Evolutionary conservation across 2,329 filamentous ascomycete genomes (phyloP).

Genomic region (Tolypocladium tropicale): DNA sequence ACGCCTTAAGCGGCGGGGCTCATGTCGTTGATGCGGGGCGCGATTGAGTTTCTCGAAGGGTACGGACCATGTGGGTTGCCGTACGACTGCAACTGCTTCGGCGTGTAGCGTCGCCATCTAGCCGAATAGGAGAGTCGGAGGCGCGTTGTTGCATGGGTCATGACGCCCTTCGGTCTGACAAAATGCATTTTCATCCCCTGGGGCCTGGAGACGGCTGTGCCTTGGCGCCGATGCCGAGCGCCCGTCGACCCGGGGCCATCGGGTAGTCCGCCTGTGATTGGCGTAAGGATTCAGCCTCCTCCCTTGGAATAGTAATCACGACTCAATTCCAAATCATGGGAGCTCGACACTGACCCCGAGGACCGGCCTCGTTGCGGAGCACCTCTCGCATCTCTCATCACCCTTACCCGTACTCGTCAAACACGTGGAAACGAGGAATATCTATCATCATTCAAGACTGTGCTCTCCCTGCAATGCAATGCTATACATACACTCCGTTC

Average conservation of each 20-base stretch:
- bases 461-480: slow-evolving; percentile 3
- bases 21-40: neutral
- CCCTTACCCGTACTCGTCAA: neutral
- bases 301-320: neutral
- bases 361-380: neutral
- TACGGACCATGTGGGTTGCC: neutral
- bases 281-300: neutral
- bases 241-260: neutral
- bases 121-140: neutral
- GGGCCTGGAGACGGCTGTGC: neutral
- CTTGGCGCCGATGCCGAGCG: neutral
- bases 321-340: neutral
- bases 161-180: neutral
- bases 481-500: slow-evolving; percentile 2
- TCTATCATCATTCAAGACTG: slow-evolving; percentile 6
- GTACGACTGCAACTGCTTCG: neutral
- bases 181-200: neutral
- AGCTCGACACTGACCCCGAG: neutral
- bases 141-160: neutral
- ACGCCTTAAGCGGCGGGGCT: neutral
- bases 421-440: neutral
- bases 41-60: neutral
- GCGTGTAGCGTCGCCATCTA: neutral
- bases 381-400: neutral
- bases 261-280: neutral